A percentile compares a stretch with the other conserved stretches of the same genome.
phyloP scores from a whole-genome alignment of 768 basidiomycete species.

The Phallus indusiatus region DNA sequence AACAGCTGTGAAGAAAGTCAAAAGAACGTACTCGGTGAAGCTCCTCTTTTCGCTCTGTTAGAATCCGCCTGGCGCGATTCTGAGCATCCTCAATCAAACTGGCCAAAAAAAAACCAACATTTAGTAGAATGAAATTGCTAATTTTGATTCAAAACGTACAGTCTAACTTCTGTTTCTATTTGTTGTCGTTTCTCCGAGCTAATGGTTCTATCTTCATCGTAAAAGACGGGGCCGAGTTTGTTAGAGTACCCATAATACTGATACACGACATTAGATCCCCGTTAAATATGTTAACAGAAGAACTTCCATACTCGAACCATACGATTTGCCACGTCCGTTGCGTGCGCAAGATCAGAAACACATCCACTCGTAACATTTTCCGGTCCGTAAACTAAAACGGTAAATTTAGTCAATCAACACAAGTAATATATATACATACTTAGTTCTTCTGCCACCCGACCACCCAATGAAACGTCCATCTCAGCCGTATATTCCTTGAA shows the following conservation, averaged over 20 bases:
- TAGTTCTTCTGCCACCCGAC: constrained; percentile 90
- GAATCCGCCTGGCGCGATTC: constrained; percentile 50
- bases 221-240: constrained; percentile 76
- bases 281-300: constrained; percentile 2
- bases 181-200: constrained; percentile 70
- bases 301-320: constrained; percentile 75
- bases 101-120: constrained; percentile 28
- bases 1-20: constrained; percentile 5
- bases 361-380: constrained; percentile 90
- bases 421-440: constrained; percentile 34
- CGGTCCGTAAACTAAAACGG: constrained; percentile 62
- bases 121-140: not conserved
- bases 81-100: constrained; percentile 54
- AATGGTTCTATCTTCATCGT: constrained; percentile 59
- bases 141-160: constrained; percentile 37
- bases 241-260: constrained; percentile 73
- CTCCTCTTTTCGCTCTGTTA: constrained; percentile 62
- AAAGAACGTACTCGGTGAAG: constrained; percentile 53
- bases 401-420: constrained; percentile 13
- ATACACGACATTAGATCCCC: not conserved
- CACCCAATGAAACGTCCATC: constrained; percentile 91
- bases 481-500: constrained; percentile 66
- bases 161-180: constrained; percentile 82
- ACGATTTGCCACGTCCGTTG: constrained; percentile 66
- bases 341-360: constrained; percentile 74